phyloP scores from a whole-genome alignment of 768 basidiomycete genomes.

The Auricularia auricula-judae region DNA sequence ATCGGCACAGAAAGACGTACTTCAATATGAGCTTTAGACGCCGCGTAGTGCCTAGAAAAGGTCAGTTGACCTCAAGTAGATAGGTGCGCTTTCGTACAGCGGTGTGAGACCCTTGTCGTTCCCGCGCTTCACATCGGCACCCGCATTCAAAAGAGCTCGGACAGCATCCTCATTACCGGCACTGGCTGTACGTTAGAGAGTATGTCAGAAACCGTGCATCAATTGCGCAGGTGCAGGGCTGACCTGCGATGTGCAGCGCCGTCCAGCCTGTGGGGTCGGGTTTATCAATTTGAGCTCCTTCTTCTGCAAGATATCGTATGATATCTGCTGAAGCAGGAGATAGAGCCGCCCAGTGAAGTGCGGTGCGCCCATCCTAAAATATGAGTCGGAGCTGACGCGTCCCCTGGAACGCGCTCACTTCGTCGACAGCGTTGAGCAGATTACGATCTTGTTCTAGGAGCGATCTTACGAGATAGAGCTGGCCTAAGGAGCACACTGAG shows the following conservation, averaged over 20 bases:
- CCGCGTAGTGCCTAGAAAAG: slow-evolving; percentile 70
- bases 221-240: slow-evolving; percentile 5
- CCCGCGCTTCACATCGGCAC: slow-evolving; percentile 65
- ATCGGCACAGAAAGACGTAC: slow-evolving; percentile 23
- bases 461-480: slow-evolving; percentile 56
- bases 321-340: slow-evolving; percentile 55
- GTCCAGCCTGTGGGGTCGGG: slow-evolving; percentile 65
- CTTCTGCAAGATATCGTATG: slow-evolving; percentile 54
- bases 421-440: slow-evolving; percentile 50
- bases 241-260: slow-evolving; percentile 70
- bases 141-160: slow-evolving; percentile 67
- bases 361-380: slow-evolving; percentile 61
- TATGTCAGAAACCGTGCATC: no score
- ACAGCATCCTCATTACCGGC: slow-evolving; percentile 71
- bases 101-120: slow-evolving; percentile 80
- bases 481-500: slow-evolving; percentile 34
- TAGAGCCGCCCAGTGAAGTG: slow-evolving; percentile 80
- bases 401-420: slow-evolving; percentile 26
- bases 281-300: slow-evolving; percentile 57
- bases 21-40: slow-evolving; percentile 81
- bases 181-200: slow-evolving; percentile 39
- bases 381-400: not conserved
- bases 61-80: not conserved
- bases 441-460: slow-evolving; percentile 52
- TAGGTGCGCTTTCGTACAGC: slow-evolving; percentile 40